Evolutionary conservation across 331 rosid species (phyloP), one percentile per base, ranked within the genome.

Genomic region (Pyracantha coccinea): DNA sequence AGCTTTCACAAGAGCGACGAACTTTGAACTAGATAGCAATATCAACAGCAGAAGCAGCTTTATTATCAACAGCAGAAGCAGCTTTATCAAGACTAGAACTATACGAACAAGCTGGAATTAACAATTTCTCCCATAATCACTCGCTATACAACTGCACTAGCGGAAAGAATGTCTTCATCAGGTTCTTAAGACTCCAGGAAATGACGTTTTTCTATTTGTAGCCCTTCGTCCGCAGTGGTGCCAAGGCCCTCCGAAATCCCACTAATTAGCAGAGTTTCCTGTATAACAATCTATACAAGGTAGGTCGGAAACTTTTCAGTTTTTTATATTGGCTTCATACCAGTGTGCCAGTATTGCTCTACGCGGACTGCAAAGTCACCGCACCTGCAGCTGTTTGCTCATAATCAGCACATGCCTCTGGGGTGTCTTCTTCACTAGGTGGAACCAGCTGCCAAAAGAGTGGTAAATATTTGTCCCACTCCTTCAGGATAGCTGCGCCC

Each of bases 401-500:
- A 29, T 85, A 89, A 74, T 94, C 89, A 24, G 91, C 81, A 79
- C 83, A 86, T 47, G 97, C 99, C 82, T 94, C 99, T 8, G 97
- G 99, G 61, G 97, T 90, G 84, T 94, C 97, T 89, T 94, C 99
- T 85, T 94, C 99, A 63, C 99, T 92, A 25, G 99, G 99, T 27
- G 99, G 97, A 87, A 94, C 99, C 75, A 94, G 81, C 81, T 94
- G 99, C 97, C 97, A 94, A 82, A 94, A 94, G 69, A 94, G 90
- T 35, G 91, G 85, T 16, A 94, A 78, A 78, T 92, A 90, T 44
- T 77, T 84, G 52, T 94, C 97, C 99, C 97, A 92, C n/a, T 94
- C 92, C 63, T 89, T 84, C 82, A 94, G 82, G 79, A 94, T 90
- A 20, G 84, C 73, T 1, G 91, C 83, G 23, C 99, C 99, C 84